Evolutionary conservation across 257 asterid species (phyloP).

Genomic region (Penstemon newberryi): DNA sequence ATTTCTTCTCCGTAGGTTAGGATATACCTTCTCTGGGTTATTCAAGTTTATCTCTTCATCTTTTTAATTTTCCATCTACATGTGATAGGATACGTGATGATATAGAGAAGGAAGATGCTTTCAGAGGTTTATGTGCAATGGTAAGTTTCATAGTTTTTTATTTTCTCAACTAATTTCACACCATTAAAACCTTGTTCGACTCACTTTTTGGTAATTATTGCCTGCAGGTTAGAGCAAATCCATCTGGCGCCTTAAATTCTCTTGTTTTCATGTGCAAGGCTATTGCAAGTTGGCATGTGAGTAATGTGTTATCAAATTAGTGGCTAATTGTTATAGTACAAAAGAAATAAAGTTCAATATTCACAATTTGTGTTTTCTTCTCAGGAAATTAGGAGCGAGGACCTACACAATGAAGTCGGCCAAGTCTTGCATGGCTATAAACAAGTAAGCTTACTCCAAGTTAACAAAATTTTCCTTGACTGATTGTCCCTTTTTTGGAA

Average conservation of each 20-base stretch:
- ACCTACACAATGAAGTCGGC: slow-evolving; percentile 79
- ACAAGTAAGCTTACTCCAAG: slow-evolving; percentile 56
- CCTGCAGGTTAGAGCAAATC: slow-evolving; percentile 84
- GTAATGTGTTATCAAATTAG: slow-evolving; percentile 29
- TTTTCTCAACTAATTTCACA: background rate
- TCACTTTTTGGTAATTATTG: slow-evolving; percentile 23
- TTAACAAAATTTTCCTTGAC: background rate
- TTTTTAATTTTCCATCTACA: slow-evolving; percentile 3
- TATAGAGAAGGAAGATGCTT: slow-evolving; percentile 95
- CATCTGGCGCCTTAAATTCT: slow-evolving; percentile 82
- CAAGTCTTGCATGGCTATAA: slow-evolving; percentile 91
- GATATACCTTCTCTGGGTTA: background rate
- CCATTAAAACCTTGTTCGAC: background rate
- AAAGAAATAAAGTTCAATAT: slow-evolving; percentile 3
- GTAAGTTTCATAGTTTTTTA: slow-evolving; percentile 35
- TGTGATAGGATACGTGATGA: slow-evolving; percentile 92
- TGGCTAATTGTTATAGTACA: slow-evolving; percentile 15
- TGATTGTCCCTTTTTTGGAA: background rate
- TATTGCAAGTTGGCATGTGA: slow-evolving; percentile 98
- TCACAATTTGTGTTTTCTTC: slow-evolving; percentile 28
- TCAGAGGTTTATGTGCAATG: slow-evolving; percentile 93
- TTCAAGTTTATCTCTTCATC: background rate
- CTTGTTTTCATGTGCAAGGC: slow-evolving; percentile 83
- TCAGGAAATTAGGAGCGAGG: slow-evolving; percentile 93
- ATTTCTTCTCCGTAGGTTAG: background rate